Conservation (phyloP, 352 stramenopile genomes). For the Phytopythium mirpurense region DNA sequence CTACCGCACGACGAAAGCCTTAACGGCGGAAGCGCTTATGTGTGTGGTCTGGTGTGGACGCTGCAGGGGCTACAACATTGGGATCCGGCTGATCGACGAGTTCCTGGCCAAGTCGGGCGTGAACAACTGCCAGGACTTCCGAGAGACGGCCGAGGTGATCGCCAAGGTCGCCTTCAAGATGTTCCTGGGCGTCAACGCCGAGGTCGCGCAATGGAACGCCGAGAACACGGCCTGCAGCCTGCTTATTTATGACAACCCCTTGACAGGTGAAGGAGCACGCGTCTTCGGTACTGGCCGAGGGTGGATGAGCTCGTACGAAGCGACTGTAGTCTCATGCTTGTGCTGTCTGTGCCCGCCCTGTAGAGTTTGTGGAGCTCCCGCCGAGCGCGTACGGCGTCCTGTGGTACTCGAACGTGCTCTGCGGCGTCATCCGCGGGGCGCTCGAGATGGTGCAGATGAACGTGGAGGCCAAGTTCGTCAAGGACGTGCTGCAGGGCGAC, state of each 20-base stretch:
- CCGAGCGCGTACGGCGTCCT: slow-evolving; percentile 85
- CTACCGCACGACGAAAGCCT: too few species aligned
- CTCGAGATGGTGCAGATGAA: slow-evolving; percentile 95
- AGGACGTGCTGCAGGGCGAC: slow-evolving; percentile 81
- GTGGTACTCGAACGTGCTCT: slow-evolving; percentile 97
- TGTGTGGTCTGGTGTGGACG: too few species aligned
- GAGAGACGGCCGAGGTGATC: slow-evolving; percentile 94
- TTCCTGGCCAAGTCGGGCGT: slow-evolving; percentile 95
- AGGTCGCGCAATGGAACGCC: slow-evolving; percentile 88
- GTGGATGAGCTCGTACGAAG: neutral
- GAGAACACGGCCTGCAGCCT: slow-evolving; percentile 89
- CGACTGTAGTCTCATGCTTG: too few species aligned
- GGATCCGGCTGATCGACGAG: slow-evolving; percentile 96
- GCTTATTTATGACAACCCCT: slow-evolving; percentile 95
- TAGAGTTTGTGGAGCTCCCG: slow-evolving; percentile 89
- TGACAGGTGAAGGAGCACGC: slow-evolving; percentile 45
- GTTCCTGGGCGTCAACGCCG: slow-evolving; percentile 95
- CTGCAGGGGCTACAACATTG: slow-evolving; percentile 95
- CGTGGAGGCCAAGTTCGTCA: slow-evolving; percentile 79
- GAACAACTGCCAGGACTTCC: slow-evolving; percentile 81
- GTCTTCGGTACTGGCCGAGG: neutral
- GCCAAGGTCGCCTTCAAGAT: slow-evolving; percentile 97
- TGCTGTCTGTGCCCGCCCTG: too few species aligned
- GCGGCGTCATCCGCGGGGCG: slow-evolving; percentile 93
- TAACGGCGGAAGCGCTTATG: too few species aligned